These are phyloP conservation scores for Lactarius evosmus DNA, from an alignment of 768 basidiomycete species.

Conservation along the genomic window DNA sequence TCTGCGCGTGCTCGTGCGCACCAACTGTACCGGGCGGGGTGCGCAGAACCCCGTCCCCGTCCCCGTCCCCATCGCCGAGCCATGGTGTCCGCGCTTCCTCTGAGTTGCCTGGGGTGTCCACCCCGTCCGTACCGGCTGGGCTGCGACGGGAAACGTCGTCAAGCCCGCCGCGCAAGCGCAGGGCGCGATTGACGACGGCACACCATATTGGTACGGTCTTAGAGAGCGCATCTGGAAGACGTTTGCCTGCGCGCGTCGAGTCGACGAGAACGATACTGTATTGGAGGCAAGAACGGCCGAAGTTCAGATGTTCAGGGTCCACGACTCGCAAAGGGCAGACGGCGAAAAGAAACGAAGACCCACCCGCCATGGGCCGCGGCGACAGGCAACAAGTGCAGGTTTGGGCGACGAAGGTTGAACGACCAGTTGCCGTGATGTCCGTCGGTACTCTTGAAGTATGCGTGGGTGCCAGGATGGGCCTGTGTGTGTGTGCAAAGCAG, in stretches of 20 bases:
- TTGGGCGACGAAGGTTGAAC: slow-evolving; percentile 81
- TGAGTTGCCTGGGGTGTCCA: slow-evolving; percentile 13
- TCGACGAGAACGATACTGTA: slow-evolving; percentile 83
- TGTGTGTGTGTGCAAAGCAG: slow-evolving; percentile 11
- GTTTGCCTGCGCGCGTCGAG: slow-evolving; percentile 89
- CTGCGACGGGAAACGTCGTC: neutral
- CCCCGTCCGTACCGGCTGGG: neutral
- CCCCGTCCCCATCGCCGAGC: neutral
- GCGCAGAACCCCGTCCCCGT: slow-evolving; percentile 43
- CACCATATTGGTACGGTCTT: slow-evolving; percentile 95
- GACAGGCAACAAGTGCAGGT: slow-evolving; percentile 69
- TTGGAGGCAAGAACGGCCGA: neutral
- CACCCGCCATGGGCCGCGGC: slow-evolving; percentile 59
- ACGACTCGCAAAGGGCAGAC: neutral
- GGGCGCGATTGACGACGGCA: slow-evolving; percentile 73
- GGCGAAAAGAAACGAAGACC: slow-evolving; percentile 27
- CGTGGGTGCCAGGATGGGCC: slow-evolving; percentile 39
- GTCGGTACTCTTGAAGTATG: slow-evolving; percentile 92
- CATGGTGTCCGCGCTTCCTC: slow-evolving; percentile 47
- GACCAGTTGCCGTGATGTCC: slow-evolving; percentile 84
- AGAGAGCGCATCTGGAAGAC: slow-evolving; percentile 89
- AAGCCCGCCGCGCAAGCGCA: slow-evolving; percentile 32
- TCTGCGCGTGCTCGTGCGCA: slow-evolving; percentile 76
- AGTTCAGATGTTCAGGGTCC: neutral
- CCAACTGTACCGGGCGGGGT: slow-evolving; percentile 69